Percentiles rank a stretch among this genome's conserved stretches.
These are phyloP conservation scores for Astrocystis sublimbata DNA, from an alignment of 495 filamentous ascomycete species.

Conservation along the genomic window DNA sequence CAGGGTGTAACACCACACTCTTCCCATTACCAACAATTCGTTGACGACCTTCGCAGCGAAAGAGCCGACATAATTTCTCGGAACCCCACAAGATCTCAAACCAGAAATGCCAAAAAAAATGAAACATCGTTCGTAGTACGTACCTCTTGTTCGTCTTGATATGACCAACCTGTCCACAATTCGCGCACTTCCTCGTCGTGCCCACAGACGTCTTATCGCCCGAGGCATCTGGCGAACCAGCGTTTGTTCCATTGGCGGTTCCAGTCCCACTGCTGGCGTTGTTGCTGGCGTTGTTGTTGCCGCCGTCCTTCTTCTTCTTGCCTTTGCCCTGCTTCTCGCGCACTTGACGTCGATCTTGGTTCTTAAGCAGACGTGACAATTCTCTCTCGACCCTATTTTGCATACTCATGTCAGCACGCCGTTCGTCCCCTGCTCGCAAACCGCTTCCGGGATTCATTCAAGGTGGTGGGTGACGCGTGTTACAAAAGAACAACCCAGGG, in stretches of 20 bases:
- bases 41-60: neutral
- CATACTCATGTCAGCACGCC: slow-evolving; percentile 26
- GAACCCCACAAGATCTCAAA: too few species aligned
- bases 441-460: slow-evolving; percentile 3
- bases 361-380: slow-evolving; percentile 77
- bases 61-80: too few species aligned
- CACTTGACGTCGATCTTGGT: slow-evolving; percentile 85
- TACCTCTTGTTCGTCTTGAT: slow-evolving; percentile 99
- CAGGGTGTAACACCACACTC: too few species aligned
- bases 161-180: slow-evolving; percentile 92
- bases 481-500: too few species aligned
- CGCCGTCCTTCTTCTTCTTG: slow-evolving; percentile 47
- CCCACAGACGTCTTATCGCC: slow-evolving; percentile 53
- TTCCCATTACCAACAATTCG: neutral
- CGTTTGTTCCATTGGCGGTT: slow-evolving; percentile 46
- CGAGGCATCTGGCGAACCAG: slow-evolving; percentile 47
- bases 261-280: too few species aligned
- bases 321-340: slow-evolving; percentile 84
- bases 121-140: too few species aligned
- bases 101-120: too few species aligned
- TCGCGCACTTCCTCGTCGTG: slow-evolving; percentile 93
- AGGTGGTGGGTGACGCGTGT: neutral
- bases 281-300: too few species aligned
- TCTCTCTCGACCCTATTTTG: slow-evolving; percentile 68
- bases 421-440: slow-evolving; percentile 48